Evolutionary conservation across 345 rosid genomes (phyloP), one percentile per base, ranked within the genome.

Genomic region (Hibiscus trionum): DNA sequence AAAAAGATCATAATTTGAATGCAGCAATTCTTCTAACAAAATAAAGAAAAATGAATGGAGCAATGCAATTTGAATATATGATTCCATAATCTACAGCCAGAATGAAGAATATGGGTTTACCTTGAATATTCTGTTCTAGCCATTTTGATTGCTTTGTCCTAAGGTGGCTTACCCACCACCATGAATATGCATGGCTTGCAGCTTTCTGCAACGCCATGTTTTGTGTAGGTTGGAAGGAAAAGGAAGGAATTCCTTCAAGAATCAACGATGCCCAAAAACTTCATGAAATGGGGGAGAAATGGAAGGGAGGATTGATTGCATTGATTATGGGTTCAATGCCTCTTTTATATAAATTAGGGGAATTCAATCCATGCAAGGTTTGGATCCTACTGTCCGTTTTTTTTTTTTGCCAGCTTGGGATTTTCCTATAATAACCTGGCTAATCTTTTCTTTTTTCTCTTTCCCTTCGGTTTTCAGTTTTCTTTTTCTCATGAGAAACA

Each of bases 101-200:
- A 42, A 42, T 42, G 46, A 50, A 15, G 0, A 37, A 52, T 44
- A 55, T 17, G 75, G 15, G 29, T 55, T 55, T 77, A 87, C 97
- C 97, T 7, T 84, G 86, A 69, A 91, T 87, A 81, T 86, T 91
- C 69, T 85, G 85, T 76, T 91, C 92, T 11, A 91, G 86, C 97
- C 97, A 88, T 85, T 91, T 89, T 4, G 97, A 91, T 61, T 91
- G 94, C 78, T 91, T 91, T 33, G 97, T 91, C 52, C 97, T 81
- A 56, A 91, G 85, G 76, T 91, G 92, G 83, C 94, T 91, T 4
- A 94, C 94, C 97, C 97, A 91, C 97, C 94, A 89, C 97, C 97
- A 91, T 76, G 92, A 89, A 81, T 91, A 87, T 1, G 93, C 92
- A 85, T 87, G 86, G 76, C 84, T 80, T 66, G 94, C 94, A 35